These are phyloP conservation scores for Nannochloropsis gaditana DNA, from an alignment of 108 stramenopile genomes.

Conservation along the genomic window DNA sequence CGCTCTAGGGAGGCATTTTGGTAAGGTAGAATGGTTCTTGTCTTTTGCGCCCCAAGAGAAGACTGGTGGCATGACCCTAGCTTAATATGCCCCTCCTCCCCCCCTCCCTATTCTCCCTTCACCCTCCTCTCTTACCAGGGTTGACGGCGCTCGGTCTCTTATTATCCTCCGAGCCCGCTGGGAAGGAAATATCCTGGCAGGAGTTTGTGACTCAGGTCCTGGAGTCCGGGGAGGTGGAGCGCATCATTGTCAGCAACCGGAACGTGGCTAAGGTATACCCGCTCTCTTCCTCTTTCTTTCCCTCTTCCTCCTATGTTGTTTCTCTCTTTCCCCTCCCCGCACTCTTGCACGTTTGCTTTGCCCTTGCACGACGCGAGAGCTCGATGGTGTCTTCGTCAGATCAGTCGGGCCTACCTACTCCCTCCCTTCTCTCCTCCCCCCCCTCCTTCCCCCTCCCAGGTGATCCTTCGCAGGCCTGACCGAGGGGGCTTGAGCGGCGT, in stretches of 20 bases:
- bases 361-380: background rate
- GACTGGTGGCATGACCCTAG: background rate
- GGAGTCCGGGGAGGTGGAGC: slow-evolving; percentile 73
- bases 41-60: background rate
- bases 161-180: background rate
- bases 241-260: slow-evolving; percentile 80
- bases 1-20: too few species aligned
- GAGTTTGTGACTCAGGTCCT: slow-evolving; percentile 73
- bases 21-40: too few species aligned
- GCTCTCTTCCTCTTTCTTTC: background rate
- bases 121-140: background rate
- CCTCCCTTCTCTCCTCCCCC: background rate
- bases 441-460: background rate
- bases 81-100: background rate
- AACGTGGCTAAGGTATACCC: slow-evolving; percentile 66
- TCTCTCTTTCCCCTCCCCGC: background rate
- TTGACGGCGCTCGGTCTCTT: background rate
- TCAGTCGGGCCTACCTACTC: background rate
- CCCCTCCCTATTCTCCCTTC: background rate
- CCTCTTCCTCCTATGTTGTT: background rate
- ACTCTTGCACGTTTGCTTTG: background rate
- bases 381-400: background rate
- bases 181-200: slow-evolving; percentile 64
- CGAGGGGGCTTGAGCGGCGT: background rate
- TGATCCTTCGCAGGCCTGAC: background rate